A percentile compares a stretch with the other conserved stretches of the same genome.
These are phyloP conservation scores for Globisporangium yorkense DNA, from an alignment of 352 stramenopile genomes.

Conservation along the genomic window DNA sequence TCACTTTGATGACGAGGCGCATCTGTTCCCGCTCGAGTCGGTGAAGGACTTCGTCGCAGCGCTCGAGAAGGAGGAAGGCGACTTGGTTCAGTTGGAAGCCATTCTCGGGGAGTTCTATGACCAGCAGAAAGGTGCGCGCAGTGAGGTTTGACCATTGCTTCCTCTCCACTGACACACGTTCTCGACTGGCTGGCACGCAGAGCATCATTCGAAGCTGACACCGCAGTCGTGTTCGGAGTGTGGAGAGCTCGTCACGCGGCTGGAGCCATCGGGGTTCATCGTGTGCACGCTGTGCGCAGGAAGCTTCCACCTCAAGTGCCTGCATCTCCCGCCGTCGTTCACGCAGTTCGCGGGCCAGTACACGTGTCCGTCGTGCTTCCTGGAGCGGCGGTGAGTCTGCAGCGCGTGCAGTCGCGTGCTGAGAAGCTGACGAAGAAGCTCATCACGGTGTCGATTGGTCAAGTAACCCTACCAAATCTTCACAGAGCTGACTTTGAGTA, in stretches of 20 bases:
- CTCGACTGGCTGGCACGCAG: neutral
- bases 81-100: constrained; percentile 28
- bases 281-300: constrained; percentile 36
- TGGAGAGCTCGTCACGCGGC: constrained; percentile 22
- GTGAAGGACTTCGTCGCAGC: constrained; percentile 26
- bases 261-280: constrained; percentile 31
- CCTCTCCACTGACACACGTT: no score
- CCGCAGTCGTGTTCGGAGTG: constrained; percentile 30
- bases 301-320: constrained; percentile 47
- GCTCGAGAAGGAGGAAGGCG: constrained; percentile 27
- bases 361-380: constrained; percentile 58
- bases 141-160: no score
- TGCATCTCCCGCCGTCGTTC: constrained; percentile 53
- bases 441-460: neutral
- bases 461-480: neutral
- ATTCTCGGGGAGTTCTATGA: constrained; percentile 7
- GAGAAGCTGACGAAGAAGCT: neutral
- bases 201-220: neutral
- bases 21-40: constrained; percentile 53
- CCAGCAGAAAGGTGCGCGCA: constrained; percentile 3
- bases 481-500: no score
- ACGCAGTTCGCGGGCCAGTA: constrained; percentile 50
- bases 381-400: constrained; percentile 19
- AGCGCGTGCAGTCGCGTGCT: neutral
- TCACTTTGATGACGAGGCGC: constrained; percentile 58